phyloP scores from a whole-genome alignment of 306 rosid genomes.

The Carpinus fangiana region DNA sequence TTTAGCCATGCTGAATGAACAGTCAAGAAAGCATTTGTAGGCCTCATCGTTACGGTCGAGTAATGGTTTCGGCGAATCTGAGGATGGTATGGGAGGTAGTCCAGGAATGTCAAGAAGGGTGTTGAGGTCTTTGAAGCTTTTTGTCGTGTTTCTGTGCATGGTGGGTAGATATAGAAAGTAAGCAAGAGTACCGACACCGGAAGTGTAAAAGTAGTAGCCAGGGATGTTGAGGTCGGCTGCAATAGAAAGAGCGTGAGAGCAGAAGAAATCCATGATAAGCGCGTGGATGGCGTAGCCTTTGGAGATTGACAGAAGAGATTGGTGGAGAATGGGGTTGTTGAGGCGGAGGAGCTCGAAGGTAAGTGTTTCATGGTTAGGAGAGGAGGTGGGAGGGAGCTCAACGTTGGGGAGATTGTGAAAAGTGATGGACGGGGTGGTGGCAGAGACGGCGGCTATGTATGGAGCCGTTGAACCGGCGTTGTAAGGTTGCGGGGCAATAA shows the following conservation, averaged over 20 bases:
- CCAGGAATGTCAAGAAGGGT: constrained; percentile 29
- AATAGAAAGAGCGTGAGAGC: constrained; percentile 20
- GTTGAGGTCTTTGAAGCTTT: constrained; percentile 22
- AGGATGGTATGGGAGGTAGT: constrained; percentile 1
- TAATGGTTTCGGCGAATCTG: constrained; percentile 26
- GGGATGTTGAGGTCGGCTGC: constrained; percentile 34
- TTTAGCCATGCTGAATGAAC: constrained; percentile 5
- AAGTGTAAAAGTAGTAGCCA: constrained; percentile 37
- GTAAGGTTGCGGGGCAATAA: constrained; percentile 43
- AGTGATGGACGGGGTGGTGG: constrained; percentile 34
- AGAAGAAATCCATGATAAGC: constrained; percentile 43
- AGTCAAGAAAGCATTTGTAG: constrained; percentile 10
- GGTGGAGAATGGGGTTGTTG: constrained; percentile 21
- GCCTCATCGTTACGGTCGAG: constrained; percentile 33
- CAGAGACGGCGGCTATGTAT: constrained; percentile 35
- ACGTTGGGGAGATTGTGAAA: constrained; percentile 34
- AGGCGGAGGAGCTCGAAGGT: constrained; percentile 29
- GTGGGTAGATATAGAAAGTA: constrained; percentile 17
- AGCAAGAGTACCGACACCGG: constrained; percentile 21
- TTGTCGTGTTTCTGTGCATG: constrained; percentile 17
- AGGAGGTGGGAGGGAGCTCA: constrained; percentile 17
- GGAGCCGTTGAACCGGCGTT: constrained; percentile 19
- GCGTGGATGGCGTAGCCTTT: constrained; percentile 28
- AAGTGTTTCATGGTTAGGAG: constrained; percentile 30
- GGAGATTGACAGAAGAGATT: constrained; percentile 20